A percentile compares a stretch with the other conserved stretches of the same genome.
Conservation (phyloP, 805 yeast genomes). For the Myxozyma vanderwaltii region DNA sequence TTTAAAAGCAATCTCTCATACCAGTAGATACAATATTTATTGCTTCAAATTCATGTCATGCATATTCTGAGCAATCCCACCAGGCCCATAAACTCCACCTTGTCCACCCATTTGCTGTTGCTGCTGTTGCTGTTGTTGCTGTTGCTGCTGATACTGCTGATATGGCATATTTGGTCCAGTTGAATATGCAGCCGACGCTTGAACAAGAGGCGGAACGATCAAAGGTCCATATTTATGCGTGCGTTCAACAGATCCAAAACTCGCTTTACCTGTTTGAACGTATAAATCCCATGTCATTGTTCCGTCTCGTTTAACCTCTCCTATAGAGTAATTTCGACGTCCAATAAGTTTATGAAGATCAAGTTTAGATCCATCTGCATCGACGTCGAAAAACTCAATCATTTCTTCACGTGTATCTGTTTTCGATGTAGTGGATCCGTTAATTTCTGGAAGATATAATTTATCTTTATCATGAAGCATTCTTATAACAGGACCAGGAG, state of each 20-base stretch:
- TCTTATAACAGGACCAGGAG: conserved; percentile 82
- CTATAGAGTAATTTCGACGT: conserved; percentile 31
- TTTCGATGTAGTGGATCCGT: background rate
- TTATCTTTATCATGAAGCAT: conserved; percentile 74
- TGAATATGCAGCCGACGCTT: background rate
- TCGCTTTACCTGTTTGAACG: conserved; percentile 23
- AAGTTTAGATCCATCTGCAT: conserved; percentile 32
- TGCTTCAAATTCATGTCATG: conserved; percentile 8
- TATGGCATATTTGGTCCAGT: background rate
- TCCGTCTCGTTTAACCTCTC: conserved; percentile 11
- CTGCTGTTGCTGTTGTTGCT: conserved; percentile 11
- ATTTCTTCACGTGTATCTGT: conserved; percentile 34
- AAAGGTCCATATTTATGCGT: conserved; percentile 31
- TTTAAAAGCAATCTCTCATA: too few relatives aligned
- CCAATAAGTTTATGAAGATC: conserved; percentile 20
- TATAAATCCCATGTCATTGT: conserved; percentile 31
- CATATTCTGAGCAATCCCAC: conserved; percentile 15
- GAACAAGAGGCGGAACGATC: conserved; percentile 17
- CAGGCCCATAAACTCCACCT: conserved; percentile 15
- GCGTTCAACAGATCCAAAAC: conserved; percentile 14
- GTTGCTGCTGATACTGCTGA: conserved; percentile 18
- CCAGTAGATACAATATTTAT: too few relatives aligned
- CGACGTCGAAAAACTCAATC: conserved; percentile 32
- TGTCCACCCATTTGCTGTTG: conserved; percentile 12
- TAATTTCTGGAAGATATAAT: conserved; percentile 42